phyloP scores from a whole-genome alignment of 2,329 filamentous ascomycete species.

The Clarireedia hainanense region DNA sequence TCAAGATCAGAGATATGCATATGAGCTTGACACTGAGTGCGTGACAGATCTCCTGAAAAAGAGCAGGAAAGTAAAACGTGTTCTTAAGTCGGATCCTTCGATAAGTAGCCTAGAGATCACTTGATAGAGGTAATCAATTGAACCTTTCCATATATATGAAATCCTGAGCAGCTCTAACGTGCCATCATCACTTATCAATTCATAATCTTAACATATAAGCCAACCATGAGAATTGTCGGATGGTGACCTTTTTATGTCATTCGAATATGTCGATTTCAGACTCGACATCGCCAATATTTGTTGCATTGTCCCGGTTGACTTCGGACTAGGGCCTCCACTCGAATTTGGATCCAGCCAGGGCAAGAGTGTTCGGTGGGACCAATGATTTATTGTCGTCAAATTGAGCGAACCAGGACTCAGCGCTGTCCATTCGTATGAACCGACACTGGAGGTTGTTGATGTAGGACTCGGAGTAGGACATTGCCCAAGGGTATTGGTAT shows the following conservation, averaged over 20 bases:
- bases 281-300: neutral
- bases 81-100: too few relatives aligned
- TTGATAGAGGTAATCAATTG: neutral
- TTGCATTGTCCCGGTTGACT: neutral
- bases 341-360: neutral
- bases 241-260: neutral
- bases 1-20: too few relatives aligned
- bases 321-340: neutral
- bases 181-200: conserved; percentile 14
- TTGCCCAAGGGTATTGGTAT: neutral
- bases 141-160: neutral
- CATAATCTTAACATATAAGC: neutral
- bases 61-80: too few relatives aligned
- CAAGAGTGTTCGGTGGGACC: neutral
- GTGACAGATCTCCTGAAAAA: too few relatives aligned
- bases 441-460: neutral
- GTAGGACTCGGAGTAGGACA: conserved; percentile 1
- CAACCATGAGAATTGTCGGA: neutral
- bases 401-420: neutral
- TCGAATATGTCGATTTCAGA: neutral
- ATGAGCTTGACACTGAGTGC: too few relatives aligned
- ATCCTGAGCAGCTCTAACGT: neutral
- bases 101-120: too few relatives aligned
- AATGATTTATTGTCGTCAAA: neutral
- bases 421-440: neutral